These are phyloP conservation scores for Chamaecrista fasciculata DNA, from an alignment of 306 rosid species.

Conservation along the genomic window DNA sequence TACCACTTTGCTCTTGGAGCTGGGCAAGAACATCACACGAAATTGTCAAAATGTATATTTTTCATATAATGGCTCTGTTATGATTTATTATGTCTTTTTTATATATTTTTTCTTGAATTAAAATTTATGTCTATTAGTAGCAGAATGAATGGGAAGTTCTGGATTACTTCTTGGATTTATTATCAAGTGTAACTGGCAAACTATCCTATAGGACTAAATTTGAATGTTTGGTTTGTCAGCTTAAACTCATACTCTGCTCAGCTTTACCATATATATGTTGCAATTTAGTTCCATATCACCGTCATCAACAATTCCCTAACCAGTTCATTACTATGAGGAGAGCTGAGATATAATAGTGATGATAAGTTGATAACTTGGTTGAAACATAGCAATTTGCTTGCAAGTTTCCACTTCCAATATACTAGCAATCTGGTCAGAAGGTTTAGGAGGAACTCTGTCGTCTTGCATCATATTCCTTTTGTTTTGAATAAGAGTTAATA, in stretches of 20 bases:
- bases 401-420: background rate
- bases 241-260: background rate
- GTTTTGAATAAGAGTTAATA: background rate
- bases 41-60: background rate
- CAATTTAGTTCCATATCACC: background rate
- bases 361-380: background rate
- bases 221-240: background rate
- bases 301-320: background rate
- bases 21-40: background rate
- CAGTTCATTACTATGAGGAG: background rate
- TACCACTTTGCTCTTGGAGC: background rate
- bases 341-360: background rate
- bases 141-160: background rate
- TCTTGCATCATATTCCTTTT: background rate
- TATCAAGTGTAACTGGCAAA: background rate
- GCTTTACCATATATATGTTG: slow-evolving; percentile 4
- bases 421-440: background rate
- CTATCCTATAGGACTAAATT: background rate
- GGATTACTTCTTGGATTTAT: background rate
- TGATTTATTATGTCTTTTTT: background rate
- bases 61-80: background rate
- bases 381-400: slow-evolving; percentile 3
- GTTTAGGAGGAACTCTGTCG: background rate
- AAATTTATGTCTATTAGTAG: background rate
- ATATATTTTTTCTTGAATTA: background rate